Evolutionary conservation across 306 rosid genomes (phyloP).

Genomic region (Glycine tomentella): DNA sequence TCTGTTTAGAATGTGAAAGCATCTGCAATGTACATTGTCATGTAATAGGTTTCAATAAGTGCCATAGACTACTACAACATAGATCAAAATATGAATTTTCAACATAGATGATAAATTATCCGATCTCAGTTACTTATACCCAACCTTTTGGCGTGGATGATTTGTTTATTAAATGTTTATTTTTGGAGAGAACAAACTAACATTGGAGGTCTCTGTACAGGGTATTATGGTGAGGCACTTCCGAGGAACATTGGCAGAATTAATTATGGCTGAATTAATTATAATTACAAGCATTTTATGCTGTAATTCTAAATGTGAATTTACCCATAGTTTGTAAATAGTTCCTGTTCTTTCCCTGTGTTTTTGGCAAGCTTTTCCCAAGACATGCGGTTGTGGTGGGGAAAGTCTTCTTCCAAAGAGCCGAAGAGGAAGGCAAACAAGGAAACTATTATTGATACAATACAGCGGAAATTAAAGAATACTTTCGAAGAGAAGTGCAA

Average conservation of each 20-base stretch:
- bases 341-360: constrained; percentile 24
- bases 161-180: constrained; percentile 24
- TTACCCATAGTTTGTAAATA: constrained; percentile 30
- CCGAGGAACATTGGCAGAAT: constrained; percentile 30
- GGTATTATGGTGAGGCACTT: constrained; percentile 37
- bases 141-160: background rate
- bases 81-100: constrained; percentile 16
- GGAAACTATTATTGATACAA: constrained; percentile 74
- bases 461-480: constrained; percentile 73
- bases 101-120: constrained; percentile 3
- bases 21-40: constrained; percentile 4
- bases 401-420: constrained; percentile 81
- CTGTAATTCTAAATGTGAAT: constrained; percentile 40
- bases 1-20: constrained; percentile 34
- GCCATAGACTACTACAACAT: background rate
- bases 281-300: constrained; percentile 32
- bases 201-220: constrained; percentile 52
- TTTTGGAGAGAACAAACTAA: constrained; percentile 50
- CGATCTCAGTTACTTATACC: constrained; percentile 12
- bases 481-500: constrained; percentile 65
- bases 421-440: constrained; percentile 66
- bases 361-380: constrained; percentile 36
- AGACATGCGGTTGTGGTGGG: constrained; percentile 93
- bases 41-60: constrained; percentile 13
- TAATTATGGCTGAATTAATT: constrained; percentile 40